A percentile compares a stretch with the other conserved stretches of the same genome.
Evolutionary conservation across 1,139 yeast genomes (phyloP).

Genomic region (Yamadazyma siamensis): DNA sequence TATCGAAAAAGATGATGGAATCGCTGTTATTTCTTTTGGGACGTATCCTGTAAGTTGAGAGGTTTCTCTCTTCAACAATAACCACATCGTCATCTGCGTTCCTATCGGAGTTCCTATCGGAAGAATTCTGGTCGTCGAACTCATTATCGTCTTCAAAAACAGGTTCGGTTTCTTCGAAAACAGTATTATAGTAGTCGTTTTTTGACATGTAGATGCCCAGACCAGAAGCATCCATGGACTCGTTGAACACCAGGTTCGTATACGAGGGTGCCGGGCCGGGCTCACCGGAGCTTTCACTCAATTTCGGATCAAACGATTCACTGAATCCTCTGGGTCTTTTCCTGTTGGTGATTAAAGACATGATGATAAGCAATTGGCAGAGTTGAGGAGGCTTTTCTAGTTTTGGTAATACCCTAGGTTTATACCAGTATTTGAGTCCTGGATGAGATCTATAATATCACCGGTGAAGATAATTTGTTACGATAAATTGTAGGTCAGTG

Average conservation of each 20-base stretch:
- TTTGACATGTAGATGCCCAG: constrained; percentile 1
- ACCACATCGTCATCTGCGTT: constrained; percentile 32
- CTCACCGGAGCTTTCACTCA: constrained; percentile 2
- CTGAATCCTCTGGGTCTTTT: constrained; percentile 49
- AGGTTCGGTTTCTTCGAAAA: constrained; percentile 9
- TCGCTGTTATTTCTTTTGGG: constrained; percentile 37
- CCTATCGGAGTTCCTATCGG: too few relatives aligned
- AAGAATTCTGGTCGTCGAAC: constrained; percentile 28
- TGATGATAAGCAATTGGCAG: constrained; percentile 3
- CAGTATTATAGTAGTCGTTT: constrained; percentile 8
- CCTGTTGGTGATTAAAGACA: constrained; percentile 39
- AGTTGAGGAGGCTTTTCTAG: not conserved
- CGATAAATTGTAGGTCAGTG: too few relatives aligned
- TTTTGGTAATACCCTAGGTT: too few relatives aligned
- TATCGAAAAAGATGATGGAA: constrained; percentile 32
- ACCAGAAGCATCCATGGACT: constrained; percentile 2
- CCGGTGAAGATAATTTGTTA: too few relatives aligned
- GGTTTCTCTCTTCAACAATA: constrained; percentile 31
- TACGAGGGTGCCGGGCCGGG: constrained; percentile 5
- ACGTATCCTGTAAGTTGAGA: constrained; percentile 19
- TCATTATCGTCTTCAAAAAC: constrained; percentile 4
- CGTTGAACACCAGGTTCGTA: constrained; percentile 4
- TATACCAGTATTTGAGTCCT: too few relatives aligned
- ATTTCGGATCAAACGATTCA: constrained; percentile 29
- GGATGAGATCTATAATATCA: too few relatives aligned